phyloP scores from a whole-genome alignment of 2,329 filamentous ascomycete species.

The Fusarium torreyae region DNA sequence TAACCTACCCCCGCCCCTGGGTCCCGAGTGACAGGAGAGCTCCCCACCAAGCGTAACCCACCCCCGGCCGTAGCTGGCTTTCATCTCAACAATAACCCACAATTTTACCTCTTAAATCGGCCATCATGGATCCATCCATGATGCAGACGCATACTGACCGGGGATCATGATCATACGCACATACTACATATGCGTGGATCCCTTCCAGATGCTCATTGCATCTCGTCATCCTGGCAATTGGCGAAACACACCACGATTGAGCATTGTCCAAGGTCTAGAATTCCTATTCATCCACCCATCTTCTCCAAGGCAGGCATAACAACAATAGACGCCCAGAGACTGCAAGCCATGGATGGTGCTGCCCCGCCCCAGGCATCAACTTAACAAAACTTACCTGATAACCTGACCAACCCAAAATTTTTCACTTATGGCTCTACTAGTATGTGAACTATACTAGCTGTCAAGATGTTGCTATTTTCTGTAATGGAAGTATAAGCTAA shows the following conservation, averaged over 20 bases:
- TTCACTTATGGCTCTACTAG: not conserved
- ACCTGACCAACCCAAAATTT: not conserved
- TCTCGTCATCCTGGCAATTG: constrained; percentile 8
- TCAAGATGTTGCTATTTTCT: constrained; percentile 1
- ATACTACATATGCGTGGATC: constrained; percentile 19
- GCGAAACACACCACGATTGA: not conserved
- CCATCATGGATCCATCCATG: constrained; percentile 18
- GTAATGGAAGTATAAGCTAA: constrained; percentile 9
- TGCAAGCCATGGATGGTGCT: constrained; percentile 16
- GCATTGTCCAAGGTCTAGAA: constrained; percentile 16
- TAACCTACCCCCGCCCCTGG: constrained; percentile 3
- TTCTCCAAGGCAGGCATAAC: constrained; percentile 12
- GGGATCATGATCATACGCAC: constrained; percentile 1
- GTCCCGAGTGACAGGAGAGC: constrained; percentile 21
- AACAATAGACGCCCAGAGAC: not conserved
- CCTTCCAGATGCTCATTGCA: constrained; percentile 21
- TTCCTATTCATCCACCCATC: constrained; percentile 3
- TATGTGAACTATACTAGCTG: constrained; percentile 1
- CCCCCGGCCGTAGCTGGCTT: constrained; percentile 20
- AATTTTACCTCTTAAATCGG: constrained; percentile 14
- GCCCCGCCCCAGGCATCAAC: constrained; percentile 40
- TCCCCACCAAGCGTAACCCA: constrained; percentile 21
- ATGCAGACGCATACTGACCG: constrained; percentile 22
- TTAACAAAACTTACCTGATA: constrained; percentile 20
- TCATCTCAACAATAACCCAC: constrained; percentile 20